Conservation (phyloP, 768 basidiomycete genomes). For the Suillus discolor region DNA sequence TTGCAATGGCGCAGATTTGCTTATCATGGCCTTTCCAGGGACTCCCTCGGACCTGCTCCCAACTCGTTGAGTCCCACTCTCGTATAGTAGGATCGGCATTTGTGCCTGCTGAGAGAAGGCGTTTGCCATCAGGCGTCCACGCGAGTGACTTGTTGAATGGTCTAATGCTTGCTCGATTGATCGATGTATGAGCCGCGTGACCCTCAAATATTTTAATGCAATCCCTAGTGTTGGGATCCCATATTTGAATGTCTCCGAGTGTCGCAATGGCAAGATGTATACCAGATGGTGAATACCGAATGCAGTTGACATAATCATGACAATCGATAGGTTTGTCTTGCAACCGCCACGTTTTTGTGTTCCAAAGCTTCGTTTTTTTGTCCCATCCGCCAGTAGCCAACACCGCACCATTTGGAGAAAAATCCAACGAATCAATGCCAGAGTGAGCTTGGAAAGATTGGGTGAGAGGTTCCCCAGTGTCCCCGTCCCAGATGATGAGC, state of each 20-base stretch:
- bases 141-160: background rate
- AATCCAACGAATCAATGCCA: background rate
- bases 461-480: background rate
- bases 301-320: background rate
- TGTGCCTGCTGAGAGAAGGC: background rate
- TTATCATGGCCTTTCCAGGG: background rate
- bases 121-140: background rate
- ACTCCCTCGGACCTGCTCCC: background rate
- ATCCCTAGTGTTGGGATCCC: background rate
- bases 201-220: background rate
- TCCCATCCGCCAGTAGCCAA: background rate
- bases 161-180: background rate
- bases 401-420: background rate
- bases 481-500: background rate
- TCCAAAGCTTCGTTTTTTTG: background rate
- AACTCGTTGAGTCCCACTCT: background rate
- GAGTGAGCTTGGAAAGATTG: background rate
- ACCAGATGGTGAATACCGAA: background rate
- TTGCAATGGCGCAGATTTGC: background rate
- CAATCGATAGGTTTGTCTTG: background rate
- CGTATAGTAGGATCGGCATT: background rate
- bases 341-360: background rate
- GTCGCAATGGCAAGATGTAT: background rate
- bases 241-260: background rate
- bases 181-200: background rate